These are phyloP conservation scores for Sphaerostilbella broomeana DNA, from an alignment of 2,329 filamentous ascomycete species.

Conservation along the genomic window DNA sequence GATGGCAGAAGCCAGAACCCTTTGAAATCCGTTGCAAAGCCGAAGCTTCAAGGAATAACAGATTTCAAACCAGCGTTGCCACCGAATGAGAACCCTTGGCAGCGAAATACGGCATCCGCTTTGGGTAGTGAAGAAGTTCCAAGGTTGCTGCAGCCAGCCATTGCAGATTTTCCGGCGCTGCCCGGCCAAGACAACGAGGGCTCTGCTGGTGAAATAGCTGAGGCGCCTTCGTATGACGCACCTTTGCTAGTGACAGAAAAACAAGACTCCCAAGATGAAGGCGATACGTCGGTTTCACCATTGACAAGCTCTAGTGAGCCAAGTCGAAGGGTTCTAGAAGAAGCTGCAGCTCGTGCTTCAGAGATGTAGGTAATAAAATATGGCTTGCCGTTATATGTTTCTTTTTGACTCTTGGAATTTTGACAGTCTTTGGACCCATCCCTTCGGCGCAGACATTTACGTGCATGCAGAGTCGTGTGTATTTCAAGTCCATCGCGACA, in stretches of 20 bases:
- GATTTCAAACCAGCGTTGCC: slow-evolving; percentile 27
- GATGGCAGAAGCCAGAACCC: slow-evolving; percentile 20
- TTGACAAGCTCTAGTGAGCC: slow-evolving; percentile 11
- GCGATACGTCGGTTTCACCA: background rate
- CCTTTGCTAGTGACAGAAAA: background rate
- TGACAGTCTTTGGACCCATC: slow-evolving; percentile 25
- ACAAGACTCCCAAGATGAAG: background rate
- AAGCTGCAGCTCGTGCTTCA: slow-evolving; percentile 22
- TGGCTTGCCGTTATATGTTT: background rate
- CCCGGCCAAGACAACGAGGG: slow-evolving; percentile 3
- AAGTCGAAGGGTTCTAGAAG: slow-evolving; percentile 20
- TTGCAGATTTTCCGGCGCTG: slow-evolving; percentile 19
- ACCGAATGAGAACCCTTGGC: slow-evolving; percentile 29
- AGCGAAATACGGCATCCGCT: slow-evolving; percentile 2
- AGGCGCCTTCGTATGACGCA: slow-evolving; percentile 14
- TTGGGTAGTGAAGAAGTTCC: background rate
- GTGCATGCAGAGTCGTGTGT: slow-evolving; percentile 19
- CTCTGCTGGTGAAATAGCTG: slow-evolving; percentile 12
- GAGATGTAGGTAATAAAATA: slow-evolving; percentile 19
- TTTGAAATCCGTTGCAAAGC: slow-evolving; percentile 8
- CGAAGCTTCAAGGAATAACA: slow-evolving; percentile 6
- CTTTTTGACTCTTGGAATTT: background rate
- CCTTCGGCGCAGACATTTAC: slow-evolving; percentile 28
- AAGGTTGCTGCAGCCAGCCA: background rate
- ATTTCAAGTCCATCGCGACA: slow-evolving; percentile 29